Percentiles rank a stretch among this genome's conserved stretches.
phyloP scores from a whole-genome alignment of 2,329 filamentous ascomycete genomes.

The Pseudocercospora crystallina region DNA sequence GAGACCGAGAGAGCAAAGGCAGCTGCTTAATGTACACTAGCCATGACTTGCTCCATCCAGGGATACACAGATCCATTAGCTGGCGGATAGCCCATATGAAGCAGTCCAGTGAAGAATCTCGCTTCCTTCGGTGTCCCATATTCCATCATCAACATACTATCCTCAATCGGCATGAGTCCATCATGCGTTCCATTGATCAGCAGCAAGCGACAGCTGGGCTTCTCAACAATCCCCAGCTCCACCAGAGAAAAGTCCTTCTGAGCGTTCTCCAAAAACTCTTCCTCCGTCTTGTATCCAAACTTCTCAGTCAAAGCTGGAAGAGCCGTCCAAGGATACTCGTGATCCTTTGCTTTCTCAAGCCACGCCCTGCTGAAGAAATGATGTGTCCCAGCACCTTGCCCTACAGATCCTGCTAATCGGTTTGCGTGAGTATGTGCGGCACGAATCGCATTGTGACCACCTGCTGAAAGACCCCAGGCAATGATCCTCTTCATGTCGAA shows the following conservation, averaged over 20 bases:
- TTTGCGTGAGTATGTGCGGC: constrained; percentile 66
- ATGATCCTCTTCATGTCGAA: constrained; percentile 60
- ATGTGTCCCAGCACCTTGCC: constrained; percentile 64
- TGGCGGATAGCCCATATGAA: constrained; percentile 69
- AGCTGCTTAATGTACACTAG: background rate
- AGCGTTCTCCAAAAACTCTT: constrained; percentile 56
- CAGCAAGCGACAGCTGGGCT: constrained; percentile 57
- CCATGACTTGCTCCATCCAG: constrained; percentile 61
- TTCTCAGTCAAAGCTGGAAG: constrained; percentile 55
- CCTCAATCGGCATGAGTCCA: constrained; percentile 67
- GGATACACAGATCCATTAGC: constrained; percentile 59
- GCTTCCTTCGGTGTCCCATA: constrained; percentile 66
- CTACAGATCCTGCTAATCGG: constrained; percentile 56
- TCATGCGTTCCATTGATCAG: constrained; percentile 63
- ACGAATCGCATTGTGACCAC: constrained; percentile 66
- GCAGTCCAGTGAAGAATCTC: constrained; percentile 59
- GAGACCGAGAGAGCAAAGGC: too few relatives aligned
- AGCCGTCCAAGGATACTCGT: constrained; percentile 54
- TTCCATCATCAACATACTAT: constrained; percentile 64
- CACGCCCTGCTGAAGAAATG: constrained; percentile 61
- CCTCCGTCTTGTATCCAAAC: constrained; percentile 59
- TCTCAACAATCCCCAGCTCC: constrained; percentile 57
- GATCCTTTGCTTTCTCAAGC: constrained; percentile 62
- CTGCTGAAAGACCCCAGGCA: constrained; percentile 65
- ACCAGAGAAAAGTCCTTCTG: constrained; percentile 64